These are phyloP conservation scores for Lyophyllum decastes DNA, from an alignment of 768 basidiomycete species.

Conservation along the genomic window DNA sequence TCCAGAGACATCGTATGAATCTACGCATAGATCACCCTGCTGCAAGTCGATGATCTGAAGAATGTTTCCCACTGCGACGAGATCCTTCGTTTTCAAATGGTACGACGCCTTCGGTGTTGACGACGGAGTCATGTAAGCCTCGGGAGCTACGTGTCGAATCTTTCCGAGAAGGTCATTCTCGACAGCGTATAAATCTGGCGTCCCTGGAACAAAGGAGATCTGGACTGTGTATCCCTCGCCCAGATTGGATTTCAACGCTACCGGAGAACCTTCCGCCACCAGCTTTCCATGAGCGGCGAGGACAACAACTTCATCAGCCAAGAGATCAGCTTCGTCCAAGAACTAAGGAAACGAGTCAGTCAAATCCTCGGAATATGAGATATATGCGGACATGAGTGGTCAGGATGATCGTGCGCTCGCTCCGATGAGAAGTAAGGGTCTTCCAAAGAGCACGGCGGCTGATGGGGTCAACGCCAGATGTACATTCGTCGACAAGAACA, in stretches of 20 bases:
- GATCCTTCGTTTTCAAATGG: slow-evolving; percentile 52
- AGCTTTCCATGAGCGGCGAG: slow-evolving; percentile 62
- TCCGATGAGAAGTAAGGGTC: slow-evolving; percentile 51
- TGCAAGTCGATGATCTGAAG: slow-evolving; percentile 47
- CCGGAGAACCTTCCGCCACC: slow-evolving; percentile 61
- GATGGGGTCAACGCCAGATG: slow-evolving; percentile 66
- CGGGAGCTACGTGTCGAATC: slow-evolving; percentile 39
- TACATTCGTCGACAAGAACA: slow-evolving; percentile 47
- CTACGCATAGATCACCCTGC: slow-evolving; percentile 28
- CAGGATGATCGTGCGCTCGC: slow-evolving; percentile 57
- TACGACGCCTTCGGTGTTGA: slow-evolving; percentile 39
- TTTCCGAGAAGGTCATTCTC: slow-evolving; percentile 28
- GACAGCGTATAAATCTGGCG: slow-evolving; percentile 13
- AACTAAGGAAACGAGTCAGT: slow-evolving; percentile 34
- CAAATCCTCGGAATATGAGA: background rate
- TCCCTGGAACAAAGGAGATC: slow-evolving; percentile 35
- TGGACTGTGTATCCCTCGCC: slow-evolving; percentile 60
- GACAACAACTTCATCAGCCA: slow-evolving; percentile 67
- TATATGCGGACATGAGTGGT: slow-evolving; percentile 55
- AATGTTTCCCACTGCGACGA: slow-evolving; percentile 44
- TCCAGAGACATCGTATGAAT: slow-evolving; percentile 54
- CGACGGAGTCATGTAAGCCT: slow-evolving; percentile 32
- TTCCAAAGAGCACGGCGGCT: slow-evolving; percentile 66
- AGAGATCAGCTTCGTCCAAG: slow-evolving; percentile 65
- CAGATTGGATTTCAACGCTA: slow-evolving; percentile 55